These are phyloP conservation scores for Termitomyces sp. DNA, from an alignment of 768 basidiomycete genomes.

Conservation along the genomic window DNA sequence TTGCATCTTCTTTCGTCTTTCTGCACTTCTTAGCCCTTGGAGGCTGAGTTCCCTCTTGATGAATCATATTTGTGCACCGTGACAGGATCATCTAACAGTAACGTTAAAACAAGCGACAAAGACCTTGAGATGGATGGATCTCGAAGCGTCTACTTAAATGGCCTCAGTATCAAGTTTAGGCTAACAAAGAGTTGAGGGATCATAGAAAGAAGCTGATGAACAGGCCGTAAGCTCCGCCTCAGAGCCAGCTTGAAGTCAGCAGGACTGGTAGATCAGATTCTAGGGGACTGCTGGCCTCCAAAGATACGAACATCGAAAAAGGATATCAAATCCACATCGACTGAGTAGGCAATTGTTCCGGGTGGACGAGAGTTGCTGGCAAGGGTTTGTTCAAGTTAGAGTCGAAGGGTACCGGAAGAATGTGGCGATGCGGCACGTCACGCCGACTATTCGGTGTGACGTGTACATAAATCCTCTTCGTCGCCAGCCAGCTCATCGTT, in stretches of 20 bases:
- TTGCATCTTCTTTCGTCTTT: background rate
- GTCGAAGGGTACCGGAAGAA: background rate
- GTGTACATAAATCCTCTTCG: conserved; percentile 9
- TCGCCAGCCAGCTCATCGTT: conserved; percentile 9
- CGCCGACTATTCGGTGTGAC: conserved; percentile 9
- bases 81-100: background rate
- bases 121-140: background rate
- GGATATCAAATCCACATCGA: too few species aligned
- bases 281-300: too few species aligned
- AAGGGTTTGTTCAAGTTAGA: background rate
- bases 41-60: background rate
- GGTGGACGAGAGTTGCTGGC: too few species aligned
- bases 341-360: too few species aligned
- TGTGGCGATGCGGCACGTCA: conserved; percentile 13
- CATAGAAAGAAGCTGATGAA: background rate
- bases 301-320: too few species aligned
- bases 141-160: background rate
- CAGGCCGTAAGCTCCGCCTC: background rate
- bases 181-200: background rate
- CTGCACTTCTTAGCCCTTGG: background rate
- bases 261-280: too few species aligned
- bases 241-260: too few species aligned
- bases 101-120: background rate
- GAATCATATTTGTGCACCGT: background rate
- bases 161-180: background rate